A percentile compares a stretch with the other conserved stretches of the same genome.
Evolutionary conservation across 306 rosid species (phyloP).

Genomic region (Lupinus albus): DNA sequence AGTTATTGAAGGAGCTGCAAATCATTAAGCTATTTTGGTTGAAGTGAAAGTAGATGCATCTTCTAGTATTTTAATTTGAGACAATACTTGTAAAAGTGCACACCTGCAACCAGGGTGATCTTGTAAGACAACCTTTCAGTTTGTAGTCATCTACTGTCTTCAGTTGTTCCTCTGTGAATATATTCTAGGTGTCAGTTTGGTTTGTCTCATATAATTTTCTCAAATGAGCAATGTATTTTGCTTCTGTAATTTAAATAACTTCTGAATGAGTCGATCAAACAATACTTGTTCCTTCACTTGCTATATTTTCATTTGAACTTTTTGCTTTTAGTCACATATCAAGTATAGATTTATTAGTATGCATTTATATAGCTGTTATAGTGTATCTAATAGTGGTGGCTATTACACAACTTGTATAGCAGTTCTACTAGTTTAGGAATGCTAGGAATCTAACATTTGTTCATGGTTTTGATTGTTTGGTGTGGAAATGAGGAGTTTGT

Average conservation of each 20-base stretch:
- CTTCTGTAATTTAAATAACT: slow-evolving; percentile 52
- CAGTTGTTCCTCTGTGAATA: slow-evolving; percentile 74
- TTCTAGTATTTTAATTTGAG: slow-evolving; percentile 67
- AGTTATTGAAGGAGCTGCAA: slow-evolving; percentile 43
- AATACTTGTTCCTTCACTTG: slow-evolving; percentile 33
- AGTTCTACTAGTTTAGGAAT: background rate
- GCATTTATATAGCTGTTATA: background rate
- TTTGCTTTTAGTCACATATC: background rate
- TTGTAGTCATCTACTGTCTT: slow-evolving; percentile 59
- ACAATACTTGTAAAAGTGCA: slow-evolving; percentile 79
- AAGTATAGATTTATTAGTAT: background rate
- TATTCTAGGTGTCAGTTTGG: slow-evolving; percentile 73
- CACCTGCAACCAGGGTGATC: slow-evolving; percentile 53
- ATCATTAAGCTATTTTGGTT: slow-evolving; percentile 45
- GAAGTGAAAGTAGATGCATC: slow-evolving; percentile 62
- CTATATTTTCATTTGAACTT: background rate
- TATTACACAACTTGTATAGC: background rate
- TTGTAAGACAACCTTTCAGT: slow-evolving; percentile 66
- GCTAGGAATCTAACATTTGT: too few relatives aligned
- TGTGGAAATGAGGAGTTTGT: too few relatives aligned
- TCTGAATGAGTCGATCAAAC: slow-evolving; percentile 49
- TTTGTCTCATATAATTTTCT: slow-evolving; percentile 60
- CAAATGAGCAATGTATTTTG: slow-evolving; percentile 52
- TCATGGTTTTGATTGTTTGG: too few relatives aligned
- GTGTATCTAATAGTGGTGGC: background rate